Evolutionary conservation across 1,284 basidiomycete species (phyloP).

Genomic region (Mycosarcoma maydis): DNA sequence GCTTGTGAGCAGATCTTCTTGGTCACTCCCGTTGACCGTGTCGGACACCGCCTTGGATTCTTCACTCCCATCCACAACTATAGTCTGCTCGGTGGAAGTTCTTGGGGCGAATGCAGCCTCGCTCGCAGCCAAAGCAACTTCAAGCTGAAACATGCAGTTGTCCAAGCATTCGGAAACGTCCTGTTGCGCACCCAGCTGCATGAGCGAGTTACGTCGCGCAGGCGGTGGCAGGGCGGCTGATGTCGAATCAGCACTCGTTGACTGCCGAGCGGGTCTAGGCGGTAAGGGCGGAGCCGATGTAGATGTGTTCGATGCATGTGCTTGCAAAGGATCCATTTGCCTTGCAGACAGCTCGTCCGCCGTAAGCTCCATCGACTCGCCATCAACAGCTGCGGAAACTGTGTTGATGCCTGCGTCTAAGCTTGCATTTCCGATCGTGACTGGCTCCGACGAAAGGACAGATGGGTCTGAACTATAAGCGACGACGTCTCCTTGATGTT

Average conservation of each 20-base stretch:
- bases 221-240: constrained; percentile 19
- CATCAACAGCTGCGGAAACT: neutral
- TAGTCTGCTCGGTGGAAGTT: constrained; percentile 1
- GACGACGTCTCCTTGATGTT: neutral
- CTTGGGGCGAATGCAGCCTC: neutral
- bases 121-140: constrained; percentile 80
- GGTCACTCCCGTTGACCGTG: neutral
- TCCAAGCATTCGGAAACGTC: constrained; percentile 99
- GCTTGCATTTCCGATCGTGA: neutral
- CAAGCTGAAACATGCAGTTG: constrained; percentile 98
- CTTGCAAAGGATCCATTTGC: neutral
- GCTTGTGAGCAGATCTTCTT: constrained; percentile 39
- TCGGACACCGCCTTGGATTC: neutral
- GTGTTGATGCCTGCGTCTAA: neutral
- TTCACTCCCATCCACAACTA: constrained; percentile 33
- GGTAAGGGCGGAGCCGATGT: constrained; percentile 21
- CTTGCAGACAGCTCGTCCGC: constrained; percentile 6
- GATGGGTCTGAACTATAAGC: neutral
- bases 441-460: constrained; percentile 7
- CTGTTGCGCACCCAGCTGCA: constrained; percentile 83
- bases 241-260: constrained; percentile 4
- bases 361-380: constrained; percentile 27
- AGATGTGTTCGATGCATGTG: neutral
- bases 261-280: constrained; percentile 18
- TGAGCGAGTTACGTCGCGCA: constrained; percentile 52